A percentile compares a stretch with the other conserved stretches of the same genome.
Conservation (phyloP, 441 rosid species). For the Brassica hybrid region DNA sequence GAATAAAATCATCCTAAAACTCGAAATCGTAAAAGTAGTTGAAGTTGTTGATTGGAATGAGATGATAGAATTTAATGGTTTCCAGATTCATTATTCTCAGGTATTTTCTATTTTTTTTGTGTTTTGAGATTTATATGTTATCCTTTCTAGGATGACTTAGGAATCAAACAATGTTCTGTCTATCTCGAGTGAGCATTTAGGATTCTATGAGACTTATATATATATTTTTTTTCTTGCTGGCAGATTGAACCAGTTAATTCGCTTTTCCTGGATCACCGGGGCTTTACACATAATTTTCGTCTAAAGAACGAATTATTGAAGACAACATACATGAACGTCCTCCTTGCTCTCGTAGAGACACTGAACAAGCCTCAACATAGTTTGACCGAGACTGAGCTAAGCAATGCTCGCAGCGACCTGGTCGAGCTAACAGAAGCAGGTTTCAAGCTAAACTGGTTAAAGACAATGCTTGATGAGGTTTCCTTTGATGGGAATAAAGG, state of each 20-base stretch:
- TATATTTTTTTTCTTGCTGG: not conserved
- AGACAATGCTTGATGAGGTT: constrained; percentile 23
- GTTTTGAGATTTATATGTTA: not conserved
- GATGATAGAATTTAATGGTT: not conserved
- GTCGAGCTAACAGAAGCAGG: constrained; percentile 22
- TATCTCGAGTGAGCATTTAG: not conserved
- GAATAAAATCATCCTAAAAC: not conserved
- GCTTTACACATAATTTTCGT: not conserved
- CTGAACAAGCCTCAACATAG: not conserved
- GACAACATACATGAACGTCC: constrained; percentile 18
- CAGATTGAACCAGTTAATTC: not conserved
- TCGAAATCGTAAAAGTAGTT: not conserved
- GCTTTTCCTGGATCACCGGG: constrained; percentile 1
- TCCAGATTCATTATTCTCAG: constrained; percentile 10
- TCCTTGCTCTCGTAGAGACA: constrained; percentile 5
- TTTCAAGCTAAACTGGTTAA: constrained; percentile 27
- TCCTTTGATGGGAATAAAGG: constrained; percentile 11
- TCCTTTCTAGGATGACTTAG: not conserved
- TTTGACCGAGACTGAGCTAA: constrained; percentile 15
- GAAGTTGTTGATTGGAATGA: not conserved
- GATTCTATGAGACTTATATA: not conserved
- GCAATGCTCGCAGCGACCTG: not conserved
- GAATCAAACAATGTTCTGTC: not conserved
- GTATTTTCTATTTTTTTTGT: not conserved
- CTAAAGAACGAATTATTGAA: not conserved